Percentiles rank a stretch among this genome's conserved stretches.
phyloP scores from a whole-genome alignment of 345 rosid species.

The Odontarrhena argentea region DNA sequence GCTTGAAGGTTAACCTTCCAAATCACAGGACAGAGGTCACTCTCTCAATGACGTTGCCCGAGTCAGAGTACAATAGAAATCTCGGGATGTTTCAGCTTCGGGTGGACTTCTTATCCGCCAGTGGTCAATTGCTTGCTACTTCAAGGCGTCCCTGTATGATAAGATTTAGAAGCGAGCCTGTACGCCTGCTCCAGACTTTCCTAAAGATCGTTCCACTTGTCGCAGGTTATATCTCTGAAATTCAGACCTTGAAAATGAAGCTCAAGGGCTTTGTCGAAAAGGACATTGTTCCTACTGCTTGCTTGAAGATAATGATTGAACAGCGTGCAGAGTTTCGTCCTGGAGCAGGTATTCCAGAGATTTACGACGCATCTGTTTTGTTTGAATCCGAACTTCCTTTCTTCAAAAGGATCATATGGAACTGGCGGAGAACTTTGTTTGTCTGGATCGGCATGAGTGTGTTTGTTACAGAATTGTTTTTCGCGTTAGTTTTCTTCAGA shows the following conservation, averaged over 20 bases:
- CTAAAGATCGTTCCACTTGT: conserved; percentile 67
- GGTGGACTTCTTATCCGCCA: conserved; percentile 60
- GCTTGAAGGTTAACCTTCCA: not conserved
- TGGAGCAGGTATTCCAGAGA: conserved; percentile 81
- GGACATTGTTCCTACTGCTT: conserved; percentile 52
- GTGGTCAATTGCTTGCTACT: conserved; percentile 60
- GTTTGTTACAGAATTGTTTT: conserved; percentile 51
- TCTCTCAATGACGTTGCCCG: conserved; percentile 54
- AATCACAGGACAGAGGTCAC: conserved; percentile 26
- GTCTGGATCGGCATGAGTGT: conserved; percentile 56
- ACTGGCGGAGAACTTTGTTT: conserved; percentile 70
- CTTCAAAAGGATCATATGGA: conserved; percentile 65
- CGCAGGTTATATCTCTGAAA: conserved; percentile 68
- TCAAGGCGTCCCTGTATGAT: conserved; percentile 67
- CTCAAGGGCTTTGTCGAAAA: conserved; percentile 57
- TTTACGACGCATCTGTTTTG: conserved; percentile 62
- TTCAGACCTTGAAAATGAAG: conserved; percentile 62
- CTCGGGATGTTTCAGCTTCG: conserved; percentile 90
- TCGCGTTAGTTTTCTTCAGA: conserved; percentile 56
- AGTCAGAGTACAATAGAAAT: conserved; percentile 71
- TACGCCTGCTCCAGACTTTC: conserved; percentile 58
- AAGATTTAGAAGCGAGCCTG: conserved; percentile 64
- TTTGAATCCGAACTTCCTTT: conserved; percentile 65
- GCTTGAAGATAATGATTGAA: conserved; percentile 52
- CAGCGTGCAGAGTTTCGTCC: conserved; percentile 68